These are phyloP conservation scores for Trichoderma lentiforme DNA, from an alignment of 2,329 filamentous ascomycete species.

Conservation along the genomic window DNA sequence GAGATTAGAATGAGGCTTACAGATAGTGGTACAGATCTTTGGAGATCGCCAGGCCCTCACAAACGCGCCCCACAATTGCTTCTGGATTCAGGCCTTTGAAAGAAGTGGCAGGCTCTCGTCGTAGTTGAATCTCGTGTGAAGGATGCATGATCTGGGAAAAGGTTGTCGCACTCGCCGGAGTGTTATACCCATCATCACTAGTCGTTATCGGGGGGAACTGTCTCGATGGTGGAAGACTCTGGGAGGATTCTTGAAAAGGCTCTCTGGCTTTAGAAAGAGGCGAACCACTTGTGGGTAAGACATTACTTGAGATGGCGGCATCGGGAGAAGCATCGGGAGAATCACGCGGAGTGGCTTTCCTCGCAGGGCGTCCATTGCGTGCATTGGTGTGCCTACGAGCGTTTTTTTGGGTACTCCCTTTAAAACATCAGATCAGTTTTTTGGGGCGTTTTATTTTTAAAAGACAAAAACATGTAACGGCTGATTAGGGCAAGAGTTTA, in stretches of 20 bases:
- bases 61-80: no score
- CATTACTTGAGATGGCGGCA: background rate
- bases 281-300: background rate
- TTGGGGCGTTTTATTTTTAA: no score
- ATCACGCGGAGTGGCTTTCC: background rate
- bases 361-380: background rate
- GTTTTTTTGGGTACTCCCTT: background rate
- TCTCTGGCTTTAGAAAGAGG: no score
- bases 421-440: background rate
- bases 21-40: no score
- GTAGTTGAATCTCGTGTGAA: background rate
- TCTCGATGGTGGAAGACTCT: no score
- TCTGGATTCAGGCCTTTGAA: no score
- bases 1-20: no score
- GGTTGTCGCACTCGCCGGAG: background rate
- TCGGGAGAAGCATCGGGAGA: background rate
- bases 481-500: no score
- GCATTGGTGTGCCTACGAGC: background rate
- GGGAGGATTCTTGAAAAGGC: no score
- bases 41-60: no score
- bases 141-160: background rate
- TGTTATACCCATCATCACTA: background rate
- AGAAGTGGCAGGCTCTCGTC: no score
- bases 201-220: background rate
- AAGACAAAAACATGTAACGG: no score